A percentile compares a stretch with the other conserved stretches of the same genome.
phyloP scores from a whole-genome alignment of 176 grass and related monocot genomes.

The Poa annua region DNA sequence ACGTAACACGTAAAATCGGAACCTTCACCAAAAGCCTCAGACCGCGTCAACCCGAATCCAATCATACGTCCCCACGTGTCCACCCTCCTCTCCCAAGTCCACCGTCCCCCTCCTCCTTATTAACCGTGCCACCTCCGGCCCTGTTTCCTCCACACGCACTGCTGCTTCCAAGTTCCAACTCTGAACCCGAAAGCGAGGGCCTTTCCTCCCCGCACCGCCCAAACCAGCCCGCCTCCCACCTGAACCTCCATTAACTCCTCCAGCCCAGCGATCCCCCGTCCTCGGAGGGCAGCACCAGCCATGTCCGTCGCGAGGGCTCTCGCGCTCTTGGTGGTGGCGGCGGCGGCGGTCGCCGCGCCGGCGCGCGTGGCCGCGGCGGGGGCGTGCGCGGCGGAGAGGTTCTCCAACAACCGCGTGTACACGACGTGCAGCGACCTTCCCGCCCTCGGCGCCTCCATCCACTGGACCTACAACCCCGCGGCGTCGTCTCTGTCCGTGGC shows the following conservation, averaged over 20 bases:
- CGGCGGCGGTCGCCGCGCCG: background rate
- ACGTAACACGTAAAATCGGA: background rate
- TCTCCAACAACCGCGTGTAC: constrained; percentile 55
- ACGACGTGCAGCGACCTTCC: constrained; percentile 62
- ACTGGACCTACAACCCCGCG: constrained; percentile 69
- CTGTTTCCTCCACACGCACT: background rate
- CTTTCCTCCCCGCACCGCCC: background rate
- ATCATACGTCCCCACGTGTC: background rate
- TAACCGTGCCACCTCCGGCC: constrained; percentile 32
- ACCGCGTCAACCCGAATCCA: constrained; percentile 23
- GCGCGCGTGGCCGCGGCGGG: background rate
- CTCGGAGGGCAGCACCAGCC: background rate
- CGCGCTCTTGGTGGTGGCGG: background rate
- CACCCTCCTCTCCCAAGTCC: background rate
- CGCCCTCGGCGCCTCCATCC: constrained; percentile 59
- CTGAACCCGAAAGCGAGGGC: background rate
- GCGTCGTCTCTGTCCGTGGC: constrained; percentile 50
- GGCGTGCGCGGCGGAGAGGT: constrained; percentile 44
- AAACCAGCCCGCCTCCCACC: background rate
- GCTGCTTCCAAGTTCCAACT: background rate
- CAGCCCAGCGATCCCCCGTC: background rate
- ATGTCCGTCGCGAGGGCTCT: constrained; percentile 30
- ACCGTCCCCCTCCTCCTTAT: constrained; percentile 21
- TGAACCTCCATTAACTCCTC: constrained; percentile 4
- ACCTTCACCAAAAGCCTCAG: background rate